Evolutionary conservation across 805 yeast genomes (phyloP).

Genomic region (Wickerhamomyces hampshirensis): DNA sequence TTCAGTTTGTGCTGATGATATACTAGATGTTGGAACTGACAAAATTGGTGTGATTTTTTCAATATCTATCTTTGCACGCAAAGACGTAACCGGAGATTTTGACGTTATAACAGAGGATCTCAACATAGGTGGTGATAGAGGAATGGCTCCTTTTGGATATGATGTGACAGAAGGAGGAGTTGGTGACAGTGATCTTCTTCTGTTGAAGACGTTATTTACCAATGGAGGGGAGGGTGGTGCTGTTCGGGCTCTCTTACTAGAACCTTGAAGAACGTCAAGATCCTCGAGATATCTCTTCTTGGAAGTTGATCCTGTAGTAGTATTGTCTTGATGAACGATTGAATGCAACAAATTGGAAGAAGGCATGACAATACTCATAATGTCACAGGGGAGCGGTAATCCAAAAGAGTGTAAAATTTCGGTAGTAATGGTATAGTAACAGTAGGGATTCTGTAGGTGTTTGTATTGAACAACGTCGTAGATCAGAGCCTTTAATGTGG

Average conservation of each 20-base stretch:
- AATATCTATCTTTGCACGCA: conserved; percentile 6
- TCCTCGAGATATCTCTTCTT: conserved; percentile 25
- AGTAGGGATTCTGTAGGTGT: no score
- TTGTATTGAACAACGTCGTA: no score
- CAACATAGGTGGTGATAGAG: conserved; percentile 7
- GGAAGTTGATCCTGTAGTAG: neutral
- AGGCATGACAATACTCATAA: neutral
- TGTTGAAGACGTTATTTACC: conserved; percentile 4
- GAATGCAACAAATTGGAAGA: neutral
- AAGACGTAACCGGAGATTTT: conserved; percentile 12
- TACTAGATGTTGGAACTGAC: conserved; percentile 2
- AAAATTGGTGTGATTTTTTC: conserved; percentile 24
- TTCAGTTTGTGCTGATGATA: neutral
- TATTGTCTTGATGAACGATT: neutral
- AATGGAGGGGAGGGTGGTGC: conserved; percentile 43
- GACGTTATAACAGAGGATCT: conserved; percentile 4
- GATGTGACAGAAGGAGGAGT: conserved; percentile 10
- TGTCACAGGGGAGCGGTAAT: neutral
- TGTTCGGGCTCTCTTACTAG: conserved; percentile 36
- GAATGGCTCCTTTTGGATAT: no score
- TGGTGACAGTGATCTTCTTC: conserved; percentile 23
- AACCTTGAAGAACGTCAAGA: conserved; percentile 9
- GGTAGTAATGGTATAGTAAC: no score
- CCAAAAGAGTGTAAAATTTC: no score
- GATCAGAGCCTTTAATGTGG: no score